phyloP scores from a whole-genome alignment of 495 filamentous ascomycete genomes.

The Hapsidospora chrysogenum region DNA sequence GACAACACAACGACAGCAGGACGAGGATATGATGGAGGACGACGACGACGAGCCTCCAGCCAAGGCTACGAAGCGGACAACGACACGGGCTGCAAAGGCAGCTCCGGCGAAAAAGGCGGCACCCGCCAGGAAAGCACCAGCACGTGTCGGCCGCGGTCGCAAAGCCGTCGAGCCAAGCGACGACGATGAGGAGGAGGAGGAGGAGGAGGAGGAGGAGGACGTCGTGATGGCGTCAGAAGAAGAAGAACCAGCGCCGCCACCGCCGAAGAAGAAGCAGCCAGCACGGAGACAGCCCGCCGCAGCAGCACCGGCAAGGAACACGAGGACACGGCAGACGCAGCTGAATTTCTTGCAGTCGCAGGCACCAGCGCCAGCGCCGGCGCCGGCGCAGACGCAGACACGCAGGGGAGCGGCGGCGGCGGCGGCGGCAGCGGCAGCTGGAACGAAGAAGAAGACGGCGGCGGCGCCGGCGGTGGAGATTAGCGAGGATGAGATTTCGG shows the following conservation, averaged over 20 bases:
- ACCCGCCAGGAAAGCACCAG: slow-evolving; percentile 16
- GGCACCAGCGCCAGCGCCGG: too few relatives aligned
- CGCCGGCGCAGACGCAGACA: too few relatives aligned
- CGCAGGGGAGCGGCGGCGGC: slow-evolving; percentile 9
- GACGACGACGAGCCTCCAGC: slow-evolving; percentile 11
- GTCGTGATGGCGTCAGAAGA: slow-evolving; percentile 48
- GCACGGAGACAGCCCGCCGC: slow-evolving; percentile 26
- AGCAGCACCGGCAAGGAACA: slow-evolving; percentile 13
- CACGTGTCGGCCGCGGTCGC: slow-evolving; percentile 18
- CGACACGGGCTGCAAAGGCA: slow-evolving; percentile 23
- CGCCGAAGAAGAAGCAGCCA: neutral
- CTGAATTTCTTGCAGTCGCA: slow-evolving; percentile 54
- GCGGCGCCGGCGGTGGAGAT: slow-evolving; percentile 33
- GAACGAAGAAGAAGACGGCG: too few relatives aligned
- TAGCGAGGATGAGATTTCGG: slow-evolving; percentile 62
- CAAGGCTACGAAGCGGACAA: slow-evolving; percentile 14
- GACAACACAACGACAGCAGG: slow-evolving; percentile 20
- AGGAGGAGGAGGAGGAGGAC: slow-evolving; percentile 49
- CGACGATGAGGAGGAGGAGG: slow-evolving; percentile 45
- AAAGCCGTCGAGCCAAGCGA: slow-evolving; percentile 29
- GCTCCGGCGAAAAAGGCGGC: slow-evolving; percentile 23
- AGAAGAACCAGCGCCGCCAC: slow-evolving; percentile 15
- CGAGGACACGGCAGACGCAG: slow-evolving; percentile 43
- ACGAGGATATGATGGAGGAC: slow-evolving; percentile 20
- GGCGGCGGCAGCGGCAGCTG: neutral